A percentile compares a stretch with the other conserved stretches of the same genome.
Evolutionary conservation across 108 stramenopile genomes (phyloP).

Genomic region (Pseudonitzschia multistriata): DNA sequence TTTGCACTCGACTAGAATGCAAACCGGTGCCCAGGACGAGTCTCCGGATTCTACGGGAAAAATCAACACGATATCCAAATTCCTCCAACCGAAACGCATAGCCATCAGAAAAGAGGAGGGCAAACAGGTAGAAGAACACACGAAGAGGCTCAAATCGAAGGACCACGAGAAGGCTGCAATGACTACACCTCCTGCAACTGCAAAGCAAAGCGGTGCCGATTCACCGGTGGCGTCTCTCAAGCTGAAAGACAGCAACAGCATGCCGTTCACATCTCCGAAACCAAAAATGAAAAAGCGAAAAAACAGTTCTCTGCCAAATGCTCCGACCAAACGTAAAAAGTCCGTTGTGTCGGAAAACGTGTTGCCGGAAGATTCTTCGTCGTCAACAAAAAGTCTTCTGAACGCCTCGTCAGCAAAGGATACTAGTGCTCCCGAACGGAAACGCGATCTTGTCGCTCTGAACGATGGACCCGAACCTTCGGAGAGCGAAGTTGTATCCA

Average conservation of each 20-base stretch:
- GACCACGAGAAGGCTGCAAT: neutral
- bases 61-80: neutral
- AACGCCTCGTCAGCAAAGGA: neutral
- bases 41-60: neutral
- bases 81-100: conserved; percentile 11
- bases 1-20: neutral
- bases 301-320: neutral
- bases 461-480: neutral
- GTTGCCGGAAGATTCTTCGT: neutral
- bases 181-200: neutral
- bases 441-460: neutral
- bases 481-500: neutral
- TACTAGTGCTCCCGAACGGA: neutral
- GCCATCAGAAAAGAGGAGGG: neutral
- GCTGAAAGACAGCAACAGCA: neutral
- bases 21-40: neutral
- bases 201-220: neutral
- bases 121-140: neutral
- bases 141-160: conserved; percentile 1
- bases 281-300: neutral
- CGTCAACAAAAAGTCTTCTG: neutral
- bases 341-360: neutral
- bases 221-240: neutral
- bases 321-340: neutral
- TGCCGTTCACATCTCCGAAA: conserved; percentile 2